Base-by-base conservation (phyloP, 306 rosid species). In the Luffa acutangula region DNA sequence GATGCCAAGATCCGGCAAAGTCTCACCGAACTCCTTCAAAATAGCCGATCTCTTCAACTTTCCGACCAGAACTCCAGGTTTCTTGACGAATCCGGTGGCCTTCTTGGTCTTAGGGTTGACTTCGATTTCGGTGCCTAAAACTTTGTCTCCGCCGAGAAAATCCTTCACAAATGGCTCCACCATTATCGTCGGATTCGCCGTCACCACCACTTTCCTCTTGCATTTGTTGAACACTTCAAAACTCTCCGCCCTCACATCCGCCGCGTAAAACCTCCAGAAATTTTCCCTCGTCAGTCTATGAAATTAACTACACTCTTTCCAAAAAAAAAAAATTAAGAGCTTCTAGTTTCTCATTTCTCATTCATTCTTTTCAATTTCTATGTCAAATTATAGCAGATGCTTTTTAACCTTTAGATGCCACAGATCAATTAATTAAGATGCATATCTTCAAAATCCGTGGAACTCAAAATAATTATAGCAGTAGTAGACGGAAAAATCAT, bases 161-260 rank as follows among this genome's bases (percentile, higher is more conserved):
- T 95, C 97, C 87, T 64, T 95, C 85, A 93, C 96, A 81, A 95
- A 92, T 54, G 91, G 92, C 69, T 95, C 97, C 86, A 95, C 97
- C 98, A 95, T 92, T 82, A 95, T 71, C 65, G 89, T 95, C 79
- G 97, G 98, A 34, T 95, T 95, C 79, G 98, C 98, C 82, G 96
- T 91, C 82, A 95, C 91, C 78, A 91, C 97, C 69, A 95, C 96
- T 87, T 89, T 95, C 84, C 96, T 87, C 82, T 90, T 91, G 71
- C 98, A 95, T 83, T 82, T 81, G 53, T 93, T 91, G 39, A 95
- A 95, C 86, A 91, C 86, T 83, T 92, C 97, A 31, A 80, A 95
- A 62, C 98, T 95, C 85, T 95, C 98, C 82, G 84, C 75, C 80
- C 98, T 89, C 82, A 95, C 94, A 82, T 95, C 93, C 81, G 97